These are phyloP conservation scores for Dioszegia aurantiaca DNA, from an alignment of 768 basidiomycete species.

Conservation along the genomic window DNA sequence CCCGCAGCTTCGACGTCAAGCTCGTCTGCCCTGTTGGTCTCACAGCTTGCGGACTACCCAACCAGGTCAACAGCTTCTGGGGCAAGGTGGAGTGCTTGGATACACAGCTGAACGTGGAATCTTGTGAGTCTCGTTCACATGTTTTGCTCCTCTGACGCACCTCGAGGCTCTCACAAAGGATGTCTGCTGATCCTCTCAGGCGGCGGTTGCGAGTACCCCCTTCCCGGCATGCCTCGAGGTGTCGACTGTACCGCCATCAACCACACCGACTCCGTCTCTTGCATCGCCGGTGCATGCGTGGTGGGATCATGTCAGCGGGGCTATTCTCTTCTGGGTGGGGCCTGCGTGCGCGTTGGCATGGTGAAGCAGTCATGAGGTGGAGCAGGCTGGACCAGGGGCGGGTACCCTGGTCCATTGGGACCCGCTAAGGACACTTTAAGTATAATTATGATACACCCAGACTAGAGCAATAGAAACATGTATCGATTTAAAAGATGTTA, in stretches of 20 bases:
- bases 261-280: background rate
- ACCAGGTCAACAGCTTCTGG: background rate
- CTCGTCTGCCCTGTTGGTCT: slow-evolving; percentile 1
- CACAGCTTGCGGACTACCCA: background rate
- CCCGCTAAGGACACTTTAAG: too few species aligned
- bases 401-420: too few species aligned
- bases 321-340: background rate
- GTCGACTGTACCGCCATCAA: slow-evolving; percentile 11
- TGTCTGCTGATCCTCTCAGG: too few species aligned
- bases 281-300: slow-evolving; percentile 4
- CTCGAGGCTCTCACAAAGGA: background rate
- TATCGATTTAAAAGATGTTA: too few species aligned
- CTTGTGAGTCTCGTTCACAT: background rate
- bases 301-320: background rate
- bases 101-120: background rate
- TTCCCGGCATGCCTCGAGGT: background rate
- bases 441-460: too few species aligned
- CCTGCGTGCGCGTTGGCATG: background rate
- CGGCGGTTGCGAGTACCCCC: slow-evolving; percentile 6
- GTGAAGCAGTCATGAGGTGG: too few species aligned
- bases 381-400: too few species aligned
- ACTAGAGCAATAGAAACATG: too few species aligned
- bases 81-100: slow-evolving; percentile 4
- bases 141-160: too few species aligned
- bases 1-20: slow-evolving; percentile 13